A percentile compares a stretch with the other conserved stretches of the same genome.
Evolutionary conservation across 768 basidiomycete species (phyloP).

Genomic region (Leccinum disarticulatum): DNA sequence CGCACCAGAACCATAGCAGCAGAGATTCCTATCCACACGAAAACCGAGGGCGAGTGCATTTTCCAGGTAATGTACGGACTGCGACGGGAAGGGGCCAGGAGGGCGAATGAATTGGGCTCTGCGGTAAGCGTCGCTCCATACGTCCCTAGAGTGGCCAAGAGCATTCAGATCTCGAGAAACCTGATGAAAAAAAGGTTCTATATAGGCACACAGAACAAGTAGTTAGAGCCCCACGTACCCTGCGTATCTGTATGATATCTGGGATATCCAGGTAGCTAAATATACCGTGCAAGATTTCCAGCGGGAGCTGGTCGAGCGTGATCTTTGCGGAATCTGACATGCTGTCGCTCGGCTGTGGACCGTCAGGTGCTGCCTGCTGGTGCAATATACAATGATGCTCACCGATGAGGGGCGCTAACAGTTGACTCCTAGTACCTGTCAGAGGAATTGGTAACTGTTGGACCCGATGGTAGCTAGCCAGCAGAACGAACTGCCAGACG

Average conservation of each 20-base stretch:
- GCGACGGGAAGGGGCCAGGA: conserved; percentile 18
- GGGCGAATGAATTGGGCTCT: conserved; percentile 11
- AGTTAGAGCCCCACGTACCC: conserved; percentile 3
- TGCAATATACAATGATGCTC: too few species aligned
- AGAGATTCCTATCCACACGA: conserved; percentile 11
- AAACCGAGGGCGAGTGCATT: conserved; percentile 9
- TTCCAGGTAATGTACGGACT: conserved; percentile 18
- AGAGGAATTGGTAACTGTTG: neutral
- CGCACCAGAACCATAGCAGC: neutral
- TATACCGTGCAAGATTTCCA: conserved; percentile 12
- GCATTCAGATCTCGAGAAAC: conserved; percentile 12
- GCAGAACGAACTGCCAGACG: neutral
- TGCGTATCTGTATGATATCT: conserved; percentile 19
- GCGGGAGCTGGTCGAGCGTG: conserved; percentile 13
- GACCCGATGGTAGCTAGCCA: neutral
- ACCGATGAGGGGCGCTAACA: too few species aligned
- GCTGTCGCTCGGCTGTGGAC: neutral
- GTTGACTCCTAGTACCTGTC: neutral
- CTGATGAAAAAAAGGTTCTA: neutral
- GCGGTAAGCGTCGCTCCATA: conserved; percentile 22
- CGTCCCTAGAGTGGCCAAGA: conserved; percentile 3
- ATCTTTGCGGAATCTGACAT: neutral
- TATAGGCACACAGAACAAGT: neutral
- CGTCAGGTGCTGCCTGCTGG: too few species aligned
- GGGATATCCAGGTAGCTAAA: conserved; percentile 16